Evolutionary conservation across 73 alveolate genomes (phyloP), one percentile per base, ranked within the genome.

Genomic region (Uronychia setigera): DNA sequence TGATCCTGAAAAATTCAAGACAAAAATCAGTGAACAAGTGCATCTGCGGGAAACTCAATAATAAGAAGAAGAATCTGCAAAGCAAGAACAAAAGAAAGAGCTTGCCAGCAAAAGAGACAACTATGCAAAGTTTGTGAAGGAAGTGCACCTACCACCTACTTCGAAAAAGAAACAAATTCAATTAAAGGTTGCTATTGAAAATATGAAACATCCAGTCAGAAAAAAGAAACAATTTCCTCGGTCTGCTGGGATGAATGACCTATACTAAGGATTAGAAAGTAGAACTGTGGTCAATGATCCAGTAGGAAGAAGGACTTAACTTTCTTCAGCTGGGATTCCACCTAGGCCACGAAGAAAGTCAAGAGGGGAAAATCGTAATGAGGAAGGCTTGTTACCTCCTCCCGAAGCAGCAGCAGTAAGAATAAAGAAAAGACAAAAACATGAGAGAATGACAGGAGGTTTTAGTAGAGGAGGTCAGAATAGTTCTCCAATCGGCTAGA

Each of bases 131-230:
- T 86, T 67, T 80, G 88, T 86, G 5, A 28, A 80, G 32, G 88
- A 86, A 33, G 75, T 35, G 76, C 82, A 80, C 59, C 33, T 86
- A 30, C 92, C 92, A 1, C 67, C 77, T 14, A 26, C 35, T 0
- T 35, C 67, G 58, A 46, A 80, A 31, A 79, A 33, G 28, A 86
- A 86, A 60, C 76, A 80, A 80, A 14, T 27, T 25, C 88, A 86
- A 33, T 29, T 57, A n/a, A 27, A 86, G 60, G 75, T 80, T 1
- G n/a, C 35, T 5, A 80, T 86, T 1, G 26, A 33, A 25, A 29
- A 77, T 25, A 79, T 86, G n/a, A 86, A 60, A 31, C 92, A 86
- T 33, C 92, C 92, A 30, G 92, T 86, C 1, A 86, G 84, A 86
- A 59, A 78, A 26, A 57, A 84, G 13, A 31, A 29, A 31, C 31